Evolutionary conservation across 2,329 filamentous ascomycete genomes (phyloP).

Genomic region (Penicillium sp.): DNA sequence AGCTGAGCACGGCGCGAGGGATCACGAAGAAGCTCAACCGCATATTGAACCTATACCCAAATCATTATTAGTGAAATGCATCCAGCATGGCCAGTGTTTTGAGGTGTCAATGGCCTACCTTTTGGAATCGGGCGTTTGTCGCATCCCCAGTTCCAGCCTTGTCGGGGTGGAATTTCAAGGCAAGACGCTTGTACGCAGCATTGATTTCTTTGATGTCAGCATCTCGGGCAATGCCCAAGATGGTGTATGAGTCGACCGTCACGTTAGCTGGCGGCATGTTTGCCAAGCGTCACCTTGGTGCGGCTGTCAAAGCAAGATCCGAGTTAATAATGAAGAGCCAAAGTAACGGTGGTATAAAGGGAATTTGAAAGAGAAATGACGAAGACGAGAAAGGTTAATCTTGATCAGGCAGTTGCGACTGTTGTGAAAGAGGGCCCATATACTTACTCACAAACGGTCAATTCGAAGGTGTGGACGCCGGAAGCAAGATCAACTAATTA

Average conservation of each 20-base stretch:
- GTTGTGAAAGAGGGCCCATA: neutral
- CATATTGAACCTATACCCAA: conserved; percentile 32
- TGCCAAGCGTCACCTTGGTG: neutral
- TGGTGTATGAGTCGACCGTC: conserved; percentile 27
- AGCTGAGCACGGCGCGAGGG: conserved; percentile 22
- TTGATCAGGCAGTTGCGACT: conserved; percentile 1
- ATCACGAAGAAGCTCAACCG: conserved; percentile 37
- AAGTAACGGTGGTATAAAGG: neutral
- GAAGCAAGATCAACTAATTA: too few species aligned
- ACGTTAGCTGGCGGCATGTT: conserved; percentile 6
- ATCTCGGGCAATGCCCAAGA: conserved; percentile 27
- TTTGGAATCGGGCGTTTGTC: conserved; percentile 21
- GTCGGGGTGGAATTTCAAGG: conserved; percentile 37
- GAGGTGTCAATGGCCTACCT: conserved; percentile 15
- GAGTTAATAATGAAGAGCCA: neutral
- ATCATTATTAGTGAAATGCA: neutral
- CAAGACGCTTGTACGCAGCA: conserved; percentile 36
- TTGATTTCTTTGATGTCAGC: conserved; percentile 36
- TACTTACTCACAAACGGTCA: too few species aligned
- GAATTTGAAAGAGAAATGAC: neutral
- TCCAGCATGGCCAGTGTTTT: neutral
- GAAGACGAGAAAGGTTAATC: neutral
- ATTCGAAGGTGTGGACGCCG: too few species aligned
- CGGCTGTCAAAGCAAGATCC: neutral
- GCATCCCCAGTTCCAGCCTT: conserved; percentile 24